A percentile compares a stretch with the other conserved stretches of the same genome.
phyloP scores from a whole-genome alignment of 345 rosid species.

The Garcia nutans region DNA sequence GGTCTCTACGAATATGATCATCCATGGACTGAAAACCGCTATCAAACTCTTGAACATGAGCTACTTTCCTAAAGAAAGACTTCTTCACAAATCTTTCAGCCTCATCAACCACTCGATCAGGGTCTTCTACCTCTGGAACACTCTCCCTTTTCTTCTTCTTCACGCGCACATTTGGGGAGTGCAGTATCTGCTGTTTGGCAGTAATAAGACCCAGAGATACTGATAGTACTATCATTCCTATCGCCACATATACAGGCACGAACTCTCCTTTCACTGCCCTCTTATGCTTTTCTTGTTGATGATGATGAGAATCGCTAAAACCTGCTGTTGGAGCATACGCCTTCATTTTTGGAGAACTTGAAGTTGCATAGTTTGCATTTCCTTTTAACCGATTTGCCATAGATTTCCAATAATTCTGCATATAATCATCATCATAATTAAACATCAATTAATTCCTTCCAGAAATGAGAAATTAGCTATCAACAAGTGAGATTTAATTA shows the following conservation, averaged over 20 bases:
- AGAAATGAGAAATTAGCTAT: neutral
- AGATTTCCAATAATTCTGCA: constrained; percentile 5
- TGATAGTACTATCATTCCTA: constrained; percentile 12
- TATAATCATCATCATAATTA: neutral
- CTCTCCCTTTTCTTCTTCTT: constrained; percentile 69
- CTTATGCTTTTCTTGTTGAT: neutral
- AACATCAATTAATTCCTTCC: too few relatives aligned
- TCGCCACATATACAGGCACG: constrained; percentile 14
- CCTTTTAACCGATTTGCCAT: constrained; percentile 4
- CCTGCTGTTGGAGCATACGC: constrained; percentile 11
- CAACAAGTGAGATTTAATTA: too few relatives aligned
- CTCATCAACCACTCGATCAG: constrained; percentile 49
- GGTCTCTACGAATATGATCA: constrained; percentile 39
- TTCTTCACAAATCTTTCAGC: constrained; percentile 41
- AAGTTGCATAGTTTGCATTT: constrained; percentile 10
- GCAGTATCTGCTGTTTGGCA: constrained; percentile 50
- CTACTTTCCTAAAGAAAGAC: constrained; percentile 71
- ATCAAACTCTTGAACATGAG: constrained; percentile 57
- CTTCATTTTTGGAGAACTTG: constrained; percentile 14
- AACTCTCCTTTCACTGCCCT: constrained; percentile 10
- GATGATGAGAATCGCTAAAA: neutral
- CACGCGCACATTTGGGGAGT: constrained; percentile 60
- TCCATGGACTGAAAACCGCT: constrained; percentile 18
- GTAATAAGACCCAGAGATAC: constrained; percentile 53
- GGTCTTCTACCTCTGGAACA: constrained; percentile 71